Evolutionary conservation across 1,139 yeast species (phyloP), one percentile per base, ranked within the genome.

Genomic region (Yamadazyma songkhlaensis): DNA sequence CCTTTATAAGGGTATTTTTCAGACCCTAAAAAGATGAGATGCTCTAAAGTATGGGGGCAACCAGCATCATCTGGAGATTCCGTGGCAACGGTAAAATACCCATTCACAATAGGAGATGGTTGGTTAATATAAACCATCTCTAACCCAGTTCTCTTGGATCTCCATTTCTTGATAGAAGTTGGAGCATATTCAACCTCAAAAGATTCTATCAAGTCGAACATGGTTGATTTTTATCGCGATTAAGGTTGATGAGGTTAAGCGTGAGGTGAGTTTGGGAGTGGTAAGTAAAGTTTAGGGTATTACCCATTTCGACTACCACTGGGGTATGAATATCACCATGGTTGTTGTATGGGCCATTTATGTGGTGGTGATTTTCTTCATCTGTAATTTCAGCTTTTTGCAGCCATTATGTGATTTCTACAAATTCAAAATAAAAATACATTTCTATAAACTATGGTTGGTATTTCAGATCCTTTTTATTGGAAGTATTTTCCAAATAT

Each of bases 21-120:
- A 3, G 96, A 86, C 0, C 99, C 99, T 95, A 90, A 86, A 57
- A 94, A 94, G 29, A 92, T 74, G 55, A 94, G 69, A 62, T 94
- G 99, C 60, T 94, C 98, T 39, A 94, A 65, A 1, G 99, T 92
- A 55, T 94, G 99, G 3, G 99, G 98, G 41, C 85, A 79, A 5
- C 99, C 99, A 13, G 92, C 78, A 57, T 90, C 94, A 55, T 87
- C 79, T 22, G 73, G 67, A 38, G 88, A 86, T 56, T 92, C 97
- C 0, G 97, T 89, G 10, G 96, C 97, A 6, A 92, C 95, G 0
- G 96, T 94, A 59, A 94, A 89, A 56, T 84, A 85, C 9, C 98
- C 98, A 53, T 83, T 81, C 4, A 94, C 97, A 24, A 89, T 73
- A 1, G 98, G 97, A 2, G 95, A 82, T 12, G 89, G 83, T 53